These are phyloP conservation scores for Martiniozyma asiatica DNA, from an alignment of 1,139 yeast genomes.

Conservation along the genomic window DNA sequence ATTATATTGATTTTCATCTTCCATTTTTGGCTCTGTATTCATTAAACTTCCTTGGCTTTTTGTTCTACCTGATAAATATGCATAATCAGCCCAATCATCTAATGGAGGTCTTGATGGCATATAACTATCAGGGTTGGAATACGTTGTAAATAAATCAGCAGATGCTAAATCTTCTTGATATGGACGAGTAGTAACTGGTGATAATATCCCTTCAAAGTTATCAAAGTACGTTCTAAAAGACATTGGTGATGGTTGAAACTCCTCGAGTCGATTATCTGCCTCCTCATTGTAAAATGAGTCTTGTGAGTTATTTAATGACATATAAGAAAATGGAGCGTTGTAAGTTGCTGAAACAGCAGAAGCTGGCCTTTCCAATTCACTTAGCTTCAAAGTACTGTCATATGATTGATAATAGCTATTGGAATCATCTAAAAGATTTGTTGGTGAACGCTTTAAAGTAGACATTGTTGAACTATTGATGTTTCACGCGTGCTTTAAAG, in stretches of 20 bases:
- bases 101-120: neutral
- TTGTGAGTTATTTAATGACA: constrained; percentile 4
- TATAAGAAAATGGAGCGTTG: constrained; percentile 1
- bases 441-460: too few relatives aligned
- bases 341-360: constrained; percentile 1
- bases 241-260: neutral
- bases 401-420: too few relatives aligned
- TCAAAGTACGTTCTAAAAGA: constrained; percentile 1
- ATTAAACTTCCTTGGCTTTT: constrained; percentile 1
- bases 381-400: too few relatives aligned
- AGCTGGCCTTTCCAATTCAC: too few relatives aligned
- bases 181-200: too few relatives aligned
- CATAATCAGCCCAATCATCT: too few relatives aligned
- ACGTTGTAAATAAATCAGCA: constrained; percentile 3
- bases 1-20: neutral
- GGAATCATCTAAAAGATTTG: too few relatives aligned
- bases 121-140: constrained; percentile 3
- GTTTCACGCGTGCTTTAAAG: too few relatives aligned
- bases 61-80: neutral
- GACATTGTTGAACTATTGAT: too few relatives aligned
- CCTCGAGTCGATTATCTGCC: too few relatives aligned
- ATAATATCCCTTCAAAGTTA: too few relatives aligned
- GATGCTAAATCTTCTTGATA: neutral
- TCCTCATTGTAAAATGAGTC: too few relatives aligned
- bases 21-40: neutral